Evolutionary conservation across 148 eudicot species (phyloP).

Genomic region (Dysphania ambrosioides): DNA sequence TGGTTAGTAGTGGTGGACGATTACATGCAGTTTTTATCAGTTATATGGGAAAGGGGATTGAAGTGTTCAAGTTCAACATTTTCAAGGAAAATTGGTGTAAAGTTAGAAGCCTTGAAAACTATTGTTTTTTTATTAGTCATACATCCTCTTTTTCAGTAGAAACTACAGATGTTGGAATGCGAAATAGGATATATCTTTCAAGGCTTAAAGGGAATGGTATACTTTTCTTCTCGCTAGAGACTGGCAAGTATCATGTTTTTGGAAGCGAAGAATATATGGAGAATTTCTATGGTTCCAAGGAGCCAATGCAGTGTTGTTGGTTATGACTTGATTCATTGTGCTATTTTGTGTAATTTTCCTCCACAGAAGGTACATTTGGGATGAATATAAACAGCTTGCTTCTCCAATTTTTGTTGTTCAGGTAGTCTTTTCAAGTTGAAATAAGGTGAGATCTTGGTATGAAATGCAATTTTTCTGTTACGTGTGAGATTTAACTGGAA

Average conservation of each 20-base stretch:
- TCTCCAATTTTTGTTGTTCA: not conserved
- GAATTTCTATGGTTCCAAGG: not conserved
- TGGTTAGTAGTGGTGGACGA: constrained; percentile 10
- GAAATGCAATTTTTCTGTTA: not conserved
- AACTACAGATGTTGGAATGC: not conserved
- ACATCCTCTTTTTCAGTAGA: constrained; percentile 13
- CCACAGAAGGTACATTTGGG: not conserved
- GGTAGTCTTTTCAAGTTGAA: not conserved
- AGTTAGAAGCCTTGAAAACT: constrained; percentile 12
- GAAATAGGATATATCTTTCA: constrained; percentile 12
- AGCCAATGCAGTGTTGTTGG: constrained; percentile 4
- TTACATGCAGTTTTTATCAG: constrained; percentile 2
- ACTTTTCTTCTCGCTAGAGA: constrained; percentile 15
- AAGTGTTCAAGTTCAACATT: constrained; percentile 12
- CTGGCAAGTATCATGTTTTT: constrained; percentile 8
- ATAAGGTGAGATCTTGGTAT: not conserved
- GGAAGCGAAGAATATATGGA: not conserved
- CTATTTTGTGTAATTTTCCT: not conserved
- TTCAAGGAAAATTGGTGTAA: not conserved
- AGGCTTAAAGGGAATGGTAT: constrained; percentile 5
- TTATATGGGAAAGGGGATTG: not conserved
- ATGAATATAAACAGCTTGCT: not conserved
- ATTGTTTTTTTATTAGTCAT: not conserved
- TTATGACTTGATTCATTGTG: not conserved
- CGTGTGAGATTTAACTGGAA: no score